Evolutionary conservation across 2,329 filamentous ascomycete genomes (phyloP).

Genomic region (Ascochyta clinopodiicola): DNA sequence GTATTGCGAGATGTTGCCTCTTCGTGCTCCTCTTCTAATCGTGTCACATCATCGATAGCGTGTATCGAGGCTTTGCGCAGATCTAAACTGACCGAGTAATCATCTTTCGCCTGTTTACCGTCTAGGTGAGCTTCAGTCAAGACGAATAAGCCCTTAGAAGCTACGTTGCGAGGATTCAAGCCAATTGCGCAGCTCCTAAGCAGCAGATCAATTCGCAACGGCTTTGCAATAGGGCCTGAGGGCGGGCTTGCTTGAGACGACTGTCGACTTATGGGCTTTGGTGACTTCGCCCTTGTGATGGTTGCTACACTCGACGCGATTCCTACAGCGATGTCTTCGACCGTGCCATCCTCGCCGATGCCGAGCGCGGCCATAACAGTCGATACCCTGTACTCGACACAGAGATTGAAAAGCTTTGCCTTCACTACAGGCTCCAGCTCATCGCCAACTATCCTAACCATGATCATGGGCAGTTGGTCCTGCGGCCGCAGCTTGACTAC

Average conservation of each 20-base stretch:
- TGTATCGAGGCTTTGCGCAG: slow-evolving; percentile 83
- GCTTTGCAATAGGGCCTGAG: slow-evolving; percentile 37
- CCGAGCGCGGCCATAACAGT: slow-evolving; percentile 81
- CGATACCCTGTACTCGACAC: slow-evolving; percentile 86
- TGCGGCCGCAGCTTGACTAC: slow-evolving; percentile 51
- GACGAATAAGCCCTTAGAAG: slow-evolving; percentile 79
- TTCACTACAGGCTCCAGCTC: slow-evolving; percentile 93
- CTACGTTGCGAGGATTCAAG: slow-evolving; percentile 77
- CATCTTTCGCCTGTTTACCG: slow-evolving; percentile 70
- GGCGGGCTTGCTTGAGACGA: slow-evolving; percentile 35
- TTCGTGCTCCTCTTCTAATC: slow-evolving; percentile 43
- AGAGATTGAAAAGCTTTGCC: slow-evolving; percentile 82
- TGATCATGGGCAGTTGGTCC: slow-evolving; percentile 70
- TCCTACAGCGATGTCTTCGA: slow-evolving; percentile 74
- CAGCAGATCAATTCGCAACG: slow-evolving; percentile 72
- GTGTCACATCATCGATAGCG: slow-evolving; percentile 76
- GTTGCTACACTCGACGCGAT: slow-evolving; percentile 82
- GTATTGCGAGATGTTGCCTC: slow-evolving; percentile 11
- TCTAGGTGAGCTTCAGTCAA: slow-evolving; percentile 78
- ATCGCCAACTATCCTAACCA: slow-evolving; percentile 89
- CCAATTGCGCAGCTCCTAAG: slow-evolving; percentile 83
- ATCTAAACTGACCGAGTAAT: slow-evolving; percentile 69
- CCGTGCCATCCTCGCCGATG: slow-evolving; percentile 66
- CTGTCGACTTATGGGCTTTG: slow-evolving; percentile 46
- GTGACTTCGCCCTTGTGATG: slow-evolving; percentile 69